These are phyloP conservation scores for Sporothrix protearum DNA, from an alignment of 2,329 filamentous ascomycete species.

Conservation along the genomic window DNA sequence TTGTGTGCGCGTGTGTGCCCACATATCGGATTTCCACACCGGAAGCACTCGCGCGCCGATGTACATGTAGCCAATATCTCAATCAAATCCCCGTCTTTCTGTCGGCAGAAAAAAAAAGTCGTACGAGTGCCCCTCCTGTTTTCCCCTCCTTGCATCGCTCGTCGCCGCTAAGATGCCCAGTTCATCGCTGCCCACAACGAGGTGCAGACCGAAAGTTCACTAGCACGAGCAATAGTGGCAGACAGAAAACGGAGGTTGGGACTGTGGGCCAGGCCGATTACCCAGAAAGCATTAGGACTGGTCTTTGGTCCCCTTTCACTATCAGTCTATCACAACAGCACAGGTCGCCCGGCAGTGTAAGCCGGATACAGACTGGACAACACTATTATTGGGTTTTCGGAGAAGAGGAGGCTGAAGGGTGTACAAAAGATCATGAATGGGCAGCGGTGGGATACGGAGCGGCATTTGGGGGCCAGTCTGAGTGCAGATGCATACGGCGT, in stretches of 20 bases:
- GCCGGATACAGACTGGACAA: background rate
- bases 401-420: background rate
- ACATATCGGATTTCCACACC: background rate
- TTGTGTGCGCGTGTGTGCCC: background rate
- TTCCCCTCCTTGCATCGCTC: slow-evolving; percentile 1
- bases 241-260: background rate
- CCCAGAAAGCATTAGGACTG: background rate
- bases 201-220: background rate
- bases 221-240: background rate
- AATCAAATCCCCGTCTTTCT: background rate
- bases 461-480: background rate
- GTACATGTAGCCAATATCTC: background rate
- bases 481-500: background rate
- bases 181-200: background rate
- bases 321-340: background rate
- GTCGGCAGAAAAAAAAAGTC: background rate
- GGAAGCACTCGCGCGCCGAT: background rate
- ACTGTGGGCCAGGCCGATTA: background rate
- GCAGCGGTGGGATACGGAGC: too few relatives aligned
- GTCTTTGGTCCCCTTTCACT: too few relatives aligned
- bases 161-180: background rate
- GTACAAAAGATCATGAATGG: background rate
- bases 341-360: background rate
- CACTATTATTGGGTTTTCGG: background rate
- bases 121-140: background rate